Conservation (phyloP, 2,329 filamentous ascomycete species). For the Calonectria fujianensis region DNA sequence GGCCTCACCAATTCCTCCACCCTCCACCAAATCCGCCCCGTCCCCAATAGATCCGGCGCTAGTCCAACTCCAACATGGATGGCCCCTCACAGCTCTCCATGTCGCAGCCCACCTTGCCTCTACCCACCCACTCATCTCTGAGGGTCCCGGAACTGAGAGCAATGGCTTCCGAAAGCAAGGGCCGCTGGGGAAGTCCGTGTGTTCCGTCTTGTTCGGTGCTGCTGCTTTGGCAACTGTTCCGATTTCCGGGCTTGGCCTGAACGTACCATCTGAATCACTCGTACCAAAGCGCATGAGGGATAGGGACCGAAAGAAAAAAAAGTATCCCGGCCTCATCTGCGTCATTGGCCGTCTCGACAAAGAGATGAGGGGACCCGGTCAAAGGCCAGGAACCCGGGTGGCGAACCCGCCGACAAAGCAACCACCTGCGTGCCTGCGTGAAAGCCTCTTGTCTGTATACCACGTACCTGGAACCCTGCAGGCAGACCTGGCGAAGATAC, state of each 20-base stretch:
- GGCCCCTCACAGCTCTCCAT: constrained; percentile 41
- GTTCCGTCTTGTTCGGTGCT: constrained; percentile 10
- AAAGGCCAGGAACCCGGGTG: constrained; percentile 30
- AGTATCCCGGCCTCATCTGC: background rate
- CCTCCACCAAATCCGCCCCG: constrained; percentile 23
- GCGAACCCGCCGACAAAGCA: constrained; percentile 33
- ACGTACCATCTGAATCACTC: constrained; percentile 6
- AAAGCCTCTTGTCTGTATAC: constrained; percentile 22
- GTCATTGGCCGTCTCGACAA: constrained; percentile 11
- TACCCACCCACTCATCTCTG: constrained; percentile 41
- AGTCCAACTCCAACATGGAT: constrained; percentile 42
- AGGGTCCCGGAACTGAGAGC: constrained; percentile 29
- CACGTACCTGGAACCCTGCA: constrained; percentile 27
- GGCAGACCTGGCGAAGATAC: constrained; percentile 15
- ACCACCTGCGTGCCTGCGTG: constrained; percentile 26
- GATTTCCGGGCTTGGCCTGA: constrained; percentile 1
- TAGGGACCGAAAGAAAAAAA: constrained; percentile 14
- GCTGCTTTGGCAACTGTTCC: constrained; percentile 31
- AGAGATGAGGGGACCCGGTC: constrained; percentile 8
- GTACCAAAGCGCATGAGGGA: constrained; percentile 2
- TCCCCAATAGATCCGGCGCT: constrained; percentile 45
- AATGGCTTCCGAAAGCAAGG: constrained; percentile 35
- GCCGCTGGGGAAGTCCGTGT: constrained; percentile 24
- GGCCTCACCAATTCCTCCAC: constrained; percentile 33
- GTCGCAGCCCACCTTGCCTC: constrained; percentile 35